These are phyloP conservation scores for Pichia thaimueangensis DNA, from an alignment of 805 yeast genomes.

Conservation along the genomic window DNA sequence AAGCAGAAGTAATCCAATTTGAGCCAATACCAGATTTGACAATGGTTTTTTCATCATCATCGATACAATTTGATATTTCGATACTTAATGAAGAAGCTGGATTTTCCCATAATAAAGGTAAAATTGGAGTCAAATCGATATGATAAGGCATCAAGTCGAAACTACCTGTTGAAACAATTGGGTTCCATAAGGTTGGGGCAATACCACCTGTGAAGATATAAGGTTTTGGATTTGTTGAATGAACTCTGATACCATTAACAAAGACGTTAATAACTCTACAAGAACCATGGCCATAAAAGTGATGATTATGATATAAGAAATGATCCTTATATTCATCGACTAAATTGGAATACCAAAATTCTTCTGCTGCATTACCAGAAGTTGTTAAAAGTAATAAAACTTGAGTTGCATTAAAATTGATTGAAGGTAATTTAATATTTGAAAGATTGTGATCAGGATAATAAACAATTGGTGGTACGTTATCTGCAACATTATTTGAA, in stretches of 20 bases:
- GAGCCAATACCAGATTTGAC: constrained; percentile 35
- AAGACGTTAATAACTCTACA: constrained; percentile 59
- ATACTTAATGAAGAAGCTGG: constrained; percentile 35
- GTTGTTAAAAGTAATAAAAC: constrained; percentile 54
- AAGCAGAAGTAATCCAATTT: constrained; percentile 59
- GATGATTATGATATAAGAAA: constrained; percentile 36
- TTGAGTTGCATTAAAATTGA: constrained; percentile 52
- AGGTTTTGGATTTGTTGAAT: constrained; percentile 62
- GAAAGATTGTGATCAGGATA: constrained; percentile 36
- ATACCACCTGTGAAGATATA: constrained; percentile 76
- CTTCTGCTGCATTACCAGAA: constrained; percentile 75
- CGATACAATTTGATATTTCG: constrained; percentile 48
- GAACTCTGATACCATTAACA: constrained; percentile 52
- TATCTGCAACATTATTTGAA: constrained; percentile 10
- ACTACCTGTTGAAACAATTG: constrained; percentile 67
- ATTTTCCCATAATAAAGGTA: constrained; percentile 59
- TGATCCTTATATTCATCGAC: constrained; percentile 40
- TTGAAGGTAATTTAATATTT: constrained; percentile 34
- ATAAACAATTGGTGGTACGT: constrained; percentile 39
- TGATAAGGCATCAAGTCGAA: constrained; percentile 68
- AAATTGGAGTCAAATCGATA: constrained; percentile 60
- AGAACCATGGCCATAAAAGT: constrained; percentile 61
- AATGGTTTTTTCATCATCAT: constrained; percentile 29
- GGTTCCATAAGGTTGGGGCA: constrained; percentile 75
- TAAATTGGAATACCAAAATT: constrained; percentile 71